phyloP scores from a whole-genome alignment of 2,329 filamentous ascomycete species.

The Fusarium pininemorale region DNA sequence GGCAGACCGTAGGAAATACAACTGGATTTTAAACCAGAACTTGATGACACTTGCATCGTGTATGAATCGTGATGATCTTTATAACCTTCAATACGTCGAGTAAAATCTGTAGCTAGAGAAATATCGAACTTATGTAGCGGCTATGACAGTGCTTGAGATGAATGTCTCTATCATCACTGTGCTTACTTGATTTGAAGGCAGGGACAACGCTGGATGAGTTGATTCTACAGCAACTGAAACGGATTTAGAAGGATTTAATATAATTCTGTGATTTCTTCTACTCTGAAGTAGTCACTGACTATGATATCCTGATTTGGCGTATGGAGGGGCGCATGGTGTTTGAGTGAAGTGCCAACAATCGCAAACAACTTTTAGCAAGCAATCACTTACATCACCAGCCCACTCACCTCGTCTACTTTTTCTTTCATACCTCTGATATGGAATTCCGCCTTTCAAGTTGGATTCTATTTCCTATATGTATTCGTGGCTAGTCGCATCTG shows the following conservation, averaged over 20 bases:
- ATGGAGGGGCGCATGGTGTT: background rate
- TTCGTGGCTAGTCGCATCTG: background rate
- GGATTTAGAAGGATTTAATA: rapidly evolving
- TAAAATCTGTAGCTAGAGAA: rapidly evolving
- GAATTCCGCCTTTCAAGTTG: too few species aligned
- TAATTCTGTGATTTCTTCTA: rapidly evolving
- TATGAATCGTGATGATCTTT: background rate
- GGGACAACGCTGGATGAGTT: background rate
- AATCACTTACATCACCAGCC: background rate
- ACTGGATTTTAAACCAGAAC: background rate
- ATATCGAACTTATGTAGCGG: rapidly evolving
- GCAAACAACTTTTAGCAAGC: background rate
- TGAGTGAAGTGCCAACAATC: background rate
- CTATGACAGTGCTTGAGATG: background rate
- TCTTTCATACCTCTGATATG: background rate
- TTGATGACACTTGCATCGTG: background rate
- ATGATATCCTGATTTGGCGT: background rate
- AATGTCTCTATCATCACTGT: background rate
- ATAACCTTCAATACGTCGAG: rapidly evolving
- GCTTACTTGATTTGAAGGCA: background rate
- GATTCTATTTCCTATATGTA: background rate
- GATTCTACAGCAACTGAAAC: background rate
- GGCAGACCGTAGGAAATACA: background rate
- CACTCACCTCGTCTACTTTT: background rate
- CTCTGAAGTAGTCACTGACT: too few species aligned